A percentile compares a stretch with the other conserved stretches of the same genome.
phyloP scores from a whole-genome alignment of 768 basidiomycete genomes.

The Podaxis pistillaris region DNA sequence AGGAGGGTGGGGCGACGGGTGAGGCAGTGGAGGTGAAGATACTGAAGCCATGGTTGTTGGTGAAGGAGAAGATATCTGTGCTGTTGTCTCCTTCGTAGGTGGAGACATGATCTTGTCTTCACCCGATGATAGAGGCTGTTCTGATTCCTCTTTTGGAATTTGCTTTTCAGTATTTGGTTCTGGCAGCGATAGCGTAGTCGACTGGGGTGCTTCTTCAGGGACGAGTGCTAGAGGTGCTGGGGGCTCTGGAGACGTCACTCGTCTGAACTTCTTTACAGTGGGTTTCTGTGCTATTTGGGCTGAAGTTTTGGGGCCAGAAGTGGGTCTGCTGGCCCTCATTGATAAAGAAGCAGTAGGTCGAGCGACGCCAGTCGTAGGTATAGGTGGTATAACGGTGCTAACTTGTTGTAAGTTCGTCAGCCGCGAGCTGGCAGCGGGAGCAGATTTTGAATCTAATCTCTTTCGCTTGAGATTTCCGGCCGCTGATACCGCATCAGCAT shows the following conservation, averaged over 20 bases:
- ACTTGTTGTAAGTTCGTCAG: constrained; percentile 28
- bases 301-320: background rate
- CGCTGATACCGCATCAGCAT: constrained; percentile 4
- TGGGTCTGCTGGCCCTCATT: background rate
- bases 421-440: constrained; percentile 27
- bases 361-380: background rate
- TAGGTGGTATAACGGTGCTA: constrained; percentile 19
- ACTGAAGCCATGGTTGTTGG: background rate
- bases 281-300: constrained; percentile 1
- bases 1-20: background rate
- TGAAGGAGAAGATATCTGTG: background rate
- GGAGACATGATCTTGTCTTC: constrained; percentile 2
- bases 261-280: constrained; percentile 18
- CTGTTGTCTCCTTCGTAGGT: background rate
- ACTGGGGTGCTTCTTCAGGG: background rate
- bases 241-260: constrained; percentile 19
- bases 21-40: background rate
- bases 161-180: background rate
- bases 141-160: background rate
- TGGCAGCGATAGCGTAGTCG: background rate
- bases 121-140: background rate
- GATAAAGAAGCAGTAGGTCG: constrained; percentile 1
- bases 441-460: constrained; percentile 29
- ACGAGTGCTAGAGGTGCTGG: constrained; percentile 12
- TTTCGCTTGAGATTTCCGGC: constrained; percentile 39